Conservation (phyloP, 2,329 filamentous ascomycete genomes). For the Cercospora janseana region DNA sequence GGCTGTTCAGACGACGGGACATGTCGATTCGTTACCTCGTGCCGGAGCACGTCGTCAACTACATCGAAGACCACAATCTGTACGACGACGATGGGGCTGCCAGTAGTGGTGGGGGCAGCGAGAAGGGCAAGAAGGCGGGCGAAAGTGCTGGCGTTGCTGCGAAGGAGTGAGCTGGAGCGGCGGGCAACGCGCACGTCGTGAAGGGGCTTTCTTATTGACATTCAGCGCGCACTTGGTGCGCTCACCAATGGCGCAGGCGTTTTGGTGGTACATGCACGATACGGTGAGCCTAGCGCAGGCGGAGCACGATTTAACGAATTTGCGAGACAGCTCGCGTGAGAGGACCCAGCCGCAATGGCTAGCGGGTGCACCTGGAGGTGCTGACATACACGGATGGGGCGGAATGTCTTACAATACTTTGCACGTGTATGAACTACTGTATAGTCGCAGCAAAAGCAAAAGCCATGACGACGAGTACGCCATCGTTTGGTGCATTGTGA, state of each 20-base stretch:
- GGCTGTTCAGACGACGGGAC: slow-evolving; percentile 72
- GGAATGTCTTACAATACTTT: neutral
- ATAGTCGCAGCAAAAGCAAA: neutral
- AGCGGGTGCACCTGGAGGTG: neutral
- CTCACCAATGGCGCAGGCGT: neutral
- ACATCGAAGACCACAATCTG: slow-evolving; percentile 40
- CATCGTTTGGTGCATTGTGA: neutral
- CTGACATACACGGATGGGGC: neutral
- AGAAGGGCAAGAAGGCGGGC: slow-evolving; percentile 34
- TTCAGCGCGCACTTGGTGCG: neutral
- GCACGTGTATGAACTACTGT: neutral
- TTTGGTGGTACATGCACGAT: neutral
- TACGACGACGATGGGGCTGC: slow-evolving; percentile 40
- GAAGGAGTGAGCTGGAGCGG: neutral
- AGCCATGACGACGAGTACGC: neutral
- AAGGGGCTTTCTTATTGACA: too few species aligned
- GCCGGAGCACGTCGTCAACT: slow-evolving; percentile 68
- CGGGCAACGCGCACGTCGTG: too few species aligned
- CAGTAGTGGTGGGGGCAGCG: slow-evolving; percentile 31
- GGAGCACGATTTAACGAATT: neutral
- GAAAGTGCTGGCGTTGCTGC: slow-evolving; percentile 33
- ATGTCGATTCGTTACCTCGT: slow-evolving; percentile 79
- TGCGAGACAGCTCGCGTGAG: neutral
- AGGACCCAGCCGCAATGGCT: neutral
- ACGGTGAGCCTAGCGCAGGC: neutral